phyloP scores from a whole-genome alignment of 306 rosid species.

The Urtica urens region DNA sequence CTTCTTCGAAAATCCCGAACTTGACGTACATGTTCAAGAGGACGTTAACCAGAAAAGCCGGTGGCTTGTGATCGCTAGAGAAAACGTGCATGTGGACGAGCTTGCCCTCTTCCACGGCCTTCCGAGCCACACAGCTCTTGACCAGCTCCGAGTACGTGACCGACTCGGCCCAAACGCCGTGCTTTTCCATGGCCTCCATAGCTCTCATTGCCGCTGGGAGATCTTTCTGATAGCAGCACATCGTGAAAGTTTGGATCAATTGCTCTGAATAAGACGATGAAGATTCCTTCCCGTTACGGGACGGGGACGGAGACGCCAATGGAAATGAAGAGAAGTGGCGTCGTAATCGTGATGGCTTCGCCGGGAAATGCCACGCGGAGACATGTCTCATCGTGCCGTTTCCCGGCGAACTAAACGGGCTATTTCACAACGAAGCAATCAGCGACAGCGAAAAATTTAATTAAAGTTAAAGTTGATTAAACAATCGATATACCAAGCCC shows the following conservation, averaged over 20 bases:
- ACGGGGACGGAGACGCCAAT: slow-evolving; percentile 9
- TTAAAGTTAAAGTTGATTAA: no score
- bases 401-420: not conserved
- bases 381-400: slow-evolving; percentile 15
- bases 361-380: slow-evolving; percentile 22
- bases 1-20: slow-evolving; percentile 56
- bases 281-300: slow-evolving; percentile 7
- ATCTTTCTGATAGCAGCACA: slow-evolving; percentile 45
- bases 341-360: slow-evolving; percentile 9
- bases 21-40: slow-evolving; percentile 61
- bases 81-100: slow-evolving; percentile 58
- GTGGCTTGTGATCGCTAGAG: slow-evolving; percentile 45
- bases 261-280: slow-evolving; percentile 23
- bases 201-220: slow-evolving; percentile 59
- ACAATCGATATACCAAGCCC: no score
- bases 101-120: slow-evolving; percentile 50
- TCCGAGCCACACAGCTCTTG: slow-evolving; percentile 62
- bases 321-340: slow-evolving; percentile 20
- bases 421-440: no score
- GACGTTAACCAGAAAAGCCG: slow-evolving; percentile 44
- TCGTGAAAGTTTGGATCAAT: slow-evolving; percentile 34
- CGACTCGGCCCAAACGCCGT: slow-evolving; percentile 41
- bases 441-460: no score
- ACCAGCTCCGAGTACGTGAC: slow-evolving; percentile 64
- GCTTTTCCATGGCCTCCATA: slow-evolving; percentile 57